Conservation (phyloP, 768 basidiomycete genomes). For the Mycena latifolia region DNA sequence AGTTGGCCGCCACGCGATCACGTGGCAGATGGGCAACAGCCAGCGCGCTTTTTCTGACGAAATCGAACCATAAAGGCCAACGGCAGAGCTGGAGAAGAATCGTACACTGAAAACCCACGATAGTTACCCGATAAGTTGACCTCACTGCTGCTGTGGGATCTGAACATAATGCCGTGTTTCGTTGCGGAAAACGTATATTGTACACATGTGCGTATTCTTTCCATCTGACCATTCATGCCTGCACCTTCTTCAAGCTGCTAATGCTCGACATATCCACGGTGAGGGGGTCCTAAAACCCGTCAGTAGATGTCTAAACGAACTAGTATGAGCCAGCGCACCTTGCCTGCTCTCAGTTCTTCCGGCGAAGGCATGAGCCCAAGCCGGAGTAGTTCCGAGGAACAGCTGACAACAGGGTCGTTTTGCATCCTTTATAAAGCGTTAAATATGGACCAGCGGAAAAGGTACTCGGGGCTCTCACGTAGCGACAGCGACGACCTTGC, state of each 20-base stretch:
- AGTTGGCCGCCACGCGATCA: neutral
- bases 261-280: slow-evolving; percentile 38
- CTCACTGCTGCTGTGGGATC: no score
- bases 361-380: slow-evolving; percentile 85
- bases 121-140: no score
- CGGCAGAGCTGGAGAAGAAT: neutral
- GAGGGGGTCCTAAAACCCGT: slow-evolving; percentile 15
- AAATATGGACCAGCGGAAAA: neutral
- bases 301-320: neutral
- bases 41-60: neutral
- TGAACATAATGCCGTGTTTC: neutral
- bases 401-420: slow-evolving; percentile 83
- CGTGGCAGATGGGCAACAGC: neutral
- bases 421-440: slow-evolving; percentile 68
- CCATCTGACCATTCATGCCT: slow-evolving; percentile 1
- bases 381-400: slow-evolving; percentile 83
- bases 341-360: slow-evolving; percentile 79
- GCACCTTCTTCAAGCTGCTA: slow-evolving; percentile 42
- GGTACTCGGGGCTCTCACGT: slow-evolving; percentile 55
- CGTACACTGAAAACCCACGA: neutral
- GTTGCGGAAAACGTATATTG: slow-evolving; percentile 1
- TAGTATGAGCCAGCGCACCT: slow-evolving; percentile 57
- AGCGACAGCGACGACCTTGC: slow-evolving; percentile 75
- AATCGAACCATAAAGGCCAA: neutral
- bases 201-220: slow-evolving; percentile 19